Evolutionary conservation across 108 stramenopile genomes (phyloP).

Genomic region (Fragilariopsis cylindrus): DNA sequence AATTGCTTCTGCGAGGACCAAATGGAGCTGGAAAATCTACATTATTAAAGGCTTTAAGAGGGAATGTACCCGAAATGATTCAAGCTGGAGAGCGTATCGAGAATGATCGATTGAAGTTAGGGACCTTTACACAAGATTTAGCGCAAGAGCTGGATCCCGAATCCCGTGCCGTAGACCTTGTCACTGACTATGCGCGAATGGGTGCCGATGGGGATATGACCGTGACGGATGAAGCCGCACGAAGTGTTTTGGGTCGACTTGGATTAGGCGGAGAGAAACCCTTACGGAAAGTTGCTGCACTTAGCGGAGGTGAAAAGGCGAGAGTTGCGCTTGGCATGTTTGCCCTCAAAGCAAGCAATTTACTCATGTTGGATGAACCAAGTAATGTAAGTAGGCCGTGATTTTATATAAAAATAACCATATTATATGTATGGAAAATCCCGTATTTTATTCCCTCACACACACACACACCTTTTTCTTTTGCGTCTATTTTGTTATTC

Average conservation of each 20-base stretch:
- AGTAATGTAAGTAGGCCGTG: constrained; percentile 33
- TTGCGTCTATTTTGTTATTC: constrained; percentile 50
- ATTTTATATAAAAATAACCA: too few species aligned
- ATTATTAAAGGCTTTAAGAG: constrained; percentile 77
- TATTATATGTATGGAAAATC: too few species aligned
- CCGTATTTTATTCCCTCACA: too few species aligned
- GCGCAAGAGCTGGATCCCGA: constrained; percentile 83
- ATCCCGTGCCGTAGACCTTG: constrained; percentile 79
- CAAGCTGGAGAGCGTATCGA: constrained; percentile 62
- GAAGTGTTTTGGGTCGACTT: constrained; percentile 74
- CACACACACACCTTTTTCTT: neutral
- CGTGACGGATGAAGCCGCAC: constrained; percentile 76
- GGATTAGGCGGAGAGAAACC: constrained; percentile 85
- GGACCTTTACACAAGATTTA: constrained; percentile 88
- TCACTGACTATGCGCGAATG: constrained; percentile 67
- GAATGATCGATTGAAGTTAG: constrained; percentile 60
- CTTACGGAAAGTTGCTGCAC: constrained; percentile 45
- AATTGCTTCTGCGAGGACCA: constrained; percentile 64
- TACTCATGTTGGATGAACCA: constrained; percentile 75
- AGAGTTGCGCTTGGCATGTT: constrained; percentile 85
- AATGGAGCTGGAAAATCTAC: constrained; percentile 94
- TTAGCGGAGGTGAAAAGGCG: constrained; percentile 87
- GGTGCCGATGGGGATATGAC: constrained; percentile 70
- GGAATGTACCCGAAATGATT: constrained; percentile 57
- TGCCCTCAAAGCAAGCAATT: constrained; percentile 77